Conservation (phyloP, 2,329 filamentous ascomycete species). For the Fusarium sp. region DNA sequence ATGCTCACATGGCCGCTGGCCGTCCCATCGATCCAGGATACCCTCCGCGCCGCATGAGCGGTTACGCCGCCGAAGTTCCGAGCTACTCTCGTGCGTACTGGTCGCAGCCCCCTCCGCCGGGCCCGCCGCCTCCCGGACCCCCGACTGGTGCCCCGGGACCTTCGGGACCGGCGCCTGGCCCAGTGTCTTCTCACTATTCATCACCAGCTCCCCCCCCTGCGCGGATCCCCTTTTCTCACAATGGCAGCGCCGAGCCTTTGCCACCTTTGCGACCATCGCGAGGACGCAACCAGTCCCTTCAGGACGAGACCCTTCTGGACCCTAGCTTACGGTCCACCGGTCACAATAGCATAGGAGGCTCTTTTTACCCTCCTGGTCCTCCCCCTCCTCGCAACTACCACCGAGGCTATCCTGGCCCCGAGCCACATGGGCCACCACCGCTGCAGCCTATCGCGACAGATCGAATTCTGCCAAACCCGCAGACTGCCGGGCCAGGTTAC, state of each 20-base stretch:
- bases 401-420: constrained; percentile 51
- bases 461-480: constrained; percentile 55
- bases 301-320: constrained; percentile 54
- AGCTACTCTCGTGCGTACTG: constrained; percentile 55
- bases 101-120: constrained; percentile 52
- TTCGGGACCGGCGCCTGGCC: constrained; percentile 37
- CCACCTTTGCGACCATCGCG: constrained; percentile 58
- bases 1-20: constrained; percentile 49
- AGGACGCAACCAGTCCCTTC: constrained; percentile 53
- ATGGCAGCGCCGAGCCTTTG: constrained; percentile 55
- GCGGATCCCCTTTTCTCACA: constrained; percentile 56
- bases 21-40: constrained; percentile 54
- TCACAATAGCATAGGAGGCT: constrained; percentile 42
- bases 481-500: constrained; percentile 51
- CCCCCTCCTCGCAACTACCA: constrained; percentile 53
- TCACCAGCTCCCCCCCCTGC: constrained; percentile 50
- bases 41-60: constrained; percentile 52
- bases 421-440: constrained; percentile 48
- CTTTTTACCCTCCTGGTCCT: constrained; percentile 53
- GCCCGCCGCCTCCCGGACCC: constrained; percentile 48
- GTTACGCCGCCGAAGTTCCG: constrained; percentile 51
- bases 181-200: constrained; percentile 46
- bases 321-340: constrained; percentile 51
- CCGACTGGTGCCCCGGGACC: constrained; percentile 34
- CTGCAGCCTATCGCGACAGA: constrained; percentile 52